Evolutionary conservation across 176 grass and related monocot species (phyloP), one percentile per base, ranked within the genome.

Genomic region (maize (Zea mays)): DNA sequence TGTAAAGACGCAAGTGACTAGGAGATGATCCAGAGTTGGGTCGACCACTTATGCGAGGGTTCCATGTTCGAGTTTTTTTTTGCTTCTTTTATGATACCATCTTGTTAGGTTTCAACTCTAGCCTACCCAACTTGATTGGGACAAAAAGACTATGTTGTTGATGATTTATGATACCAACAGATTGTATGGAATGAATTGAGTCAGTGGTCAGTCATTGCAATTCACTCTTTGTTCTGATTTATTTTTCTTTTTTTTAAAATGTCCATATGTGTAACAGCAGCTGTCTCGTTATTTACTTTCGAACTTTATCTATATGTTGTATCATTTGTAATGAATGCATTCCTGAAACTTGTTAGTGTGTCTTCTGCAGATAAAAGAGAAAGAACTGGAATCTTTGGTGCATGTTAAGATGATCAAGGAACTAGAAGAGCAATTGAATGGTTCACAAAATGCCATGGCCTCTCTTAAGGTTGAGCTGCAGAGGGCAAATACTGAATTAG

Each of bases 301-400:
- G 68, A 43, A 41, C 51, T 54, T 69, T 64, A 54, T 65, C 48
- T 55, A 62, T 75, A 56, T 57, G 4, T 44, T 44, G 11, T 71
- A 54, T 69, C 41, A 51, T 62, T 50, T 82, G 13, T 46, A 85
- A 88, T 59, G 62, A 52, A 71, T 73, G n/a, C 41, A 39, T 81
- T 79, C 12, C 55, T 71, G 16, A 69, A 88, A 58, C 45, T 70
- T 85, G 41, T 69, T 64, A 55, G 72, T 5, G 20, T 46, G 10
- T 85, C 60, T 88, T 83, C 60, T 88, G 35, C 85, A 98, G 96
- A 87, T 95, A 62, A 88, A 88, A 83, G 78, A 89, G 63, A 80
- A 75, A 71, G 92, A 89, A 81, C 78, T 78, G 2, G 83, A 69
- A 84, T 85, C 88, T 27, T 58, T 68, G 42, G 78, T 52, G 33